phyloP scores from a whole-genome alignment of 2,329 filamentous ascomycete genomes.

The Monosporascus sp. region DNA sequence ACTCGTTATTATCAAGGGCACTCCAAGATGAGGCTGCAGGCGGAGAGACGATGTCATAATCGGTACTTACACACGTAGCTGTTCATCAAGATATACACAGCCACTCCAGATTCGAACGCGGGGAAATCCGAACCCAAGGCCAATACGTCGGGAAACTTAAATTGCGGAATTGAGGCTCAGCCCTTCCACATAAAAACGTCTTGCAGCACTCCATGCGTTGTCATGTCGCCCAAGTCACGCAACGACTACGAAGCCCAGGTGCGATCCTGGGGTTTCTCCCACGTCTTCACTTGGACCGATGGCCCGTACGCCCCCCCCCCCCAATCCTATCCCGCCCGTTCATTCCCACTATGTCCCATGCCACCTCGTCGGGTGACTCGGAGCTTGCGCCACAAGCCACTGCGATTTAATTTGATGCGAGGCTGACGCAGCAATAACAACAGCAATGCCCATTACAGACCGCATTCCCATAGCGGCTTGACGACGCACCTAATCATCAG shows the following conservation, averaged over 20 bases:
- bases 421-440: conserved; percentile 14
- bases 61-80: too few relatives aligned
- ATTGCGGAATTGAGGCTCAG: neutral
- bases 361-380: neutral
- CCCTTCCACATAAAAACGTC: neutral
- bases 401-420: neutral
- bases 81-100: neutral
- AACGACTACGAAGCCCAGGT: conserved; percentile 55
- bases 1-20: too few relatives aligned
- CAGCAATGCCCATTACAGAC: conserved; percentile 63
- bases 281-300: conserved; percentile 70
- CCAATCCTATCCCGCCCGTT: neutral
- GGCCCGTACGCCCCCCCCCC: conserved; percentile 48
- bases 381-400: too few relatives aligned
- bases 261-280: conserved; percentile 61
- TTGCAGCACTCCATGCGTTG: too few relatives aligned
- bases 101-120: neutral
- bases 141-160: neutral
- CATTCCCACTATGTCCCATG: neutral
- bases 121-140: too few relatives aligned
- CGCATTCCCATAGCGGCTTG: conserved; percentile 58
- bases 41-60: neutral
- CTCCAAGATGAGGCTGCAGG: neutral
- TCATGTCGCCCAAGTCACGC: conserved; percentile 31
- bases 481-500: conserved; percentile 66